Evolutionary conservation across 306 rosid genomes (phyloP).

Genomic region (Trifolium fragiferum): DNA sequence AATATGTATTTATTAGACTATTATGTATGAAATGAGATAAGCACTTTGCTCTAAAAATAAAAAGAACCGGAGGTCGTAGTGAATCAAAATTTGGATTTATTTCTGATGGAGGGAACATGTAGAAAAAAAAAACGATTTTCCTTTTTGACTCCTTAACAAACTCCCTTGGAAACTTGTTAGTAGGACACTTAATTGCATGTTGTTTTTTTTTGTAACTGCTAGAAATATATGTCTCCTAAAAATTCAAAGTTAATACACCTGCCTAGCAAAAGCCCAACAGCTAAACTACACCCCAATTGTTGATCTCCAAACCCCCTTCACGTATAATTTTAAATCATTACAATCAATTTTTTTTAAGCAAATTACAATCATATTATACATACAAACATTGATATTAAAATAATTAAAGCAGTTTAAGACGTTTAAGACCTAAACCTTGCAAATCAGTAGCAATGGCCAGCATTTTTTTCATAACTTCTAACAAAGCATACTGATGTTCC

Average conservation of each 20-base stretch:
- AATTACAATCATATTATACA: slow-evolving; percentile 11
- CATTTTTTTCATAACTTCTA: slow-evolving; percentile 34
- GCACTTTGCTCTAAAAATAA: too few species aligned
- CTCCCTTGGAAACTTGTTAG: too few species aligned
- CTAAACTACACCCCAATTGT: slow-evolving; percentile 2
- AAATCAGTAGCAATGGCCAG: slow-evolving; percentile 29
- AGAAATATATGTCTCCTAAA: background rate
- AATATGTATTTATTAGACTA: too few species aligned
- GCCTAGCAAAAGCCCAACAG: background rate
- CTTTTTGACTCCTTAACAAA: too few species aligned
- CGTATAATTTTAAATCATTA: background rate
- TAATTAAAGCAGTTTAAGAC: background rate
- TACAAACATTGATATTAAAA: background rate
- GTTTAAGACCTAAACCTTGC: background rate
- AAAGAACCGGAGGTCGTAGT: too few species aligned
- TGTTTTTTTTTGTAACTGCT: too few species aligned
- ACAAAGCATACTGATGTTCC: slow-evolving; percentile 30
- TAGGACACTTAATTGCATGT: too few species aligned
- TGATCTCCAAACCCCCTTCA: slow-evolving; percentile 17
- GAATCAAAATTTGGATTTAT: too few species aligned
- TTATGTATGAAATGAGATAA: too few species aligned
- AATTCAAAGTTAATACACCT: background rate
- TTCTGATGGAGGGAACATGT: too few species aligned
- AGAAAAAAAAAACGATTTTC: too few species aligned
- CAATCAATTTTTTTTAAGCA: background rate